Base-by-base conservation (phyloP, 2,329 filamentous ascomycete genomes). In the Sporothrix globosa region DNA sequence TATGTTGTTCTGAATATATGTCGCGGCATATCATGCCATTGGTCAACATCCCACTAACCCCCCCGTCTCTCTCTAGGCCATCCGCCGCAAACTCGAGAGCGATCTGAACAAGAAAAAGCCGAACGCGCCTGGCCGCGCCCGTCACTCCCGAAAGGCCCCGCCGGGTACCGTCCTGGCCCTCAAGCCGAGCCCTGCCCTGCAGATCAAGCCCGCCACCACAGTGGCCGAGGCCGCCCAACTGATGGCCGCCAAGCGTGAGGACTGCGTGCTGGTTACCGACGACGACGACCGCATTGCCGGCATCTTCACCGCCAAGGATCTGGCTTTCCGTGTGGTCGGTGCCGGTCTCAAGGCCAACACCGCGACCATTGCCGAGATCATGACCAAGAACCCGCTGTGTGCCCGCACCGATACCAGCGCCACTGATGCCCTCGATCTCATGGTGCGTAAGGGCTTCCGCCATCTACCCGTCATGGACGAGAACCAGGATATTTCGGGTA, bases 381-480 rank as follows among this genome's bases (percentile, higher is more conserved):
- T 99, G 96, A 99, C 96, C 79, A 97, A 98, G 86, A 99, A 99
- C 83, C 96, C 96, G 13, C 88, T 99, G 19, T 99, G 96, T 80
- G 96, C 96, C 69, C 90, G 96, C 79, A 99, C 96, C 71, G 96
- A 99, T 79, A 99, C 96, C 46, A 98, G 95, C 81, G 96, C 96
- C 48, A 99, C 96, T 56, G 96, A 99, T 84, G 96, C 96, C 44
- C 84, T 99, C 73, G 95, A 99, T 81, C 86, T 98, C 71, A 99
- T 99, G 96, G 96, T 99, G 70, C 88, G 95, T 76, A 98, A 98
- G 83, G 96, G 96, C 21, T 99, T 99, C 85, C 90, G 96, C 76
- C 96, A 99, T 83, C 82, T 99, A 78, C 96, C 96, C 3, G 96
- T 99, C 74, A 99, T 99, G 96, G 96, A 99, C 81, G 96, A 99